Base-by-base conservation (phyloP, 179 eudicot species). In the Heliamphora pulchella region DNA sequence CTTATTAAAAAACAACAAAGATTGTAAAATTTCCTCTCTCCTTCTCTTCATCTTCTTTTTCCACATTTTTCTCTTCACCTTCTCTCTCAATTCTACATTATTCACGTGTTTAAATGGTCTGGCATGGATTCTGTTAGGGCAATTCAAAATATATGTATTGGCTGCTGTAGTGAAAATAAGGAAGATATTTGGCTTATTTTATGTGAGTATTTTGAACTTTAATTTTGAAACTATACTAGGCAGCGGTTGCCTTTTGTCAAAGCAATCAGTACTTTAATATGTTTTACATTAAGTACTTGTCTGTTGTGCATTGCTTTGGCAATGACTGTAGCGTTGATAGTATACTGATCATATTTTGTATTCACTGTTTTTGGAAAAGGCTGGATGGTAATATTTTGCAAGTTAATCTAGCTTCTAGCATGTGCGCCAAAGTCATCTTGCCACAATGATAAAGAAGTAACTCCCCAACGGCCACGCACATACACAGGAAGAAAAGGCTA, bases 81-180 rank as follows among this genome's bases (percentile, higher is more conserved):
- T 31, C 31, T 31, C 31, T 31, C 31, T 31, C 31, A 31, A 31
- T 31, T 31, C 31, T 31, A 31, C 31, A 31, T 31, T 31, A 69
- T 72, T 72, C 8, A 10, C 20, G 55, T 39, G 77, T 31, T 53
- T 10, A 2, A 14, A 39, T 10, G 54, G 47, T 74, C 18, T 6
- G 10, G 20, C 4, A 53, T 53, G 11, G 62, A 74, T 58, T 73
- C 50, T 18, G 31, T 39, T 74, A 74, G 77, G 55, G 63, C 77
- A 39, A 54, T 74, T 22, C 11, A 39, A 54, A 10, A 13, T 47
- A 4, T 15, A 39, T 39, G 74, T 74, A 78, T 55, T 31, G 39
- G 74, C 51, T 31, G 73, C 41, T 18, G 51, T 18, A 61, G 9
- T 54, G 20, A 20, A 66, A 41, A 31, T 55, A 46, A 47, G 43